A percentile compares a stretch with the other conserved stretches of the same genome.
Conservation (phyloP, 2,329 filamentous ascomycete genomes). For the Alternaria atra region DNA sequence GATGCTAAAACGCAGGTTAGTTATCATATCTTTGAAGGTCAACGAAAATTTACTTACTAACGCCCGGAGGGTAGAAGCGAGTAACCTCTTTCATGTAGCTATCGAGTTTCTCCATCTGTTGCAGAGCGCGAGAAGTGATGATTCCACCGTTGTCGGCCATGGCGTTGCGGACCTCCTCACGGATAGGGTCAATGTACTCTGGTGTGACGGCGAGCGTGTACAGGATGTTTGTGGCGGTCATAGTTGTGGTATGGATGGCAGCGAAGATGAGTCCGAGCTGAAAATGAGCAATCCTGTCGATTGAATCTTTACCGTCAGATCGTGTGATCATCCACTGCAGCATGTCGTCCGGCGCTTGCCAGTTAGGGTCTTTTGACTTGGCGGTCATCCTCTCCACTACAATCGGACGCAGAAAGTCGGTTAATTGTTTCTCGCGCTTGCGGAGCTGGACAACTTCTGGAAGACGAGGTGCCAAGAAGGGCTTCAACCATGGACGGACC, state of each 20-base stretch:
- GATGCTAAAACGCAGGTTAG: conserved; percentile 38
- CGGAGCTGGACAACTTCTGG: conserved; percentile 34
- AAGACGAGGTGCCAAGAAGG: conserved; percentile 36
- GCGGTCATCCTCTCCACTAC: conserved; percentile 33
- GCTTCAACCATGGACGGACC: conserved; percentile 35
- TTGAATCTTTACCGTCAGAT: conserved; percentile 11
- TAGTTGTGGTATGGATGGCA: conserved; percentile 44
- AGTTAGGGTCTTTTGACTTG: conserved; percentile 37
- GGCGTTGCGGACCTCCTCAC: conserved; percentile 54
- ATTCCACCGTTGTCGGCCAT: conserved; percentile 44
- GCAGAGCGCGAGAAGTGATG: conserved; percentile 41
- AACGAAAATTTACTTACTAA: conserved; percentile 24
- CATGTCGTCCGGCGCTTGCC: conserved; percentile 49
- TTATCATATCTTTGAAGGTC: background rate
- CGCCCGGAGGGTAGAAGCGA: conserved; percentile 35
- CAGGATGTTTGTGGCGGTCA: conserved; percentile 39
- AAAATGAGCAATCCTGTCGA: conserved; percentile 14
- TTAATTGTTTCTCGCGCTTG: conserved; percentile 24
- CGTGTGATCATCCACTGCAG: conserved; percentile 50
- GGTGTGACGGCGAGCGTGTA: conserved; percentile 45
- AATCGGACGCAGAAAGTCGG: conserved; percentile 35
- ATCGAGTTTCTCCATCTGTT: conserved; percentile 49
- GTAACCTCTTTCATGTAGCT: conserved; percentile 49
- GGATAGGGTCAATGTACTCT: conserved; percentile 54
- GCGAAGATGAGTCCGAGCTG: conserved; percentile 43